These are phyloP conservation scores for Aspergillus luchuensis DNA, from an alignment of 2,329 filamentous ascomycete species.

Conservation along the genomic window DNA sequence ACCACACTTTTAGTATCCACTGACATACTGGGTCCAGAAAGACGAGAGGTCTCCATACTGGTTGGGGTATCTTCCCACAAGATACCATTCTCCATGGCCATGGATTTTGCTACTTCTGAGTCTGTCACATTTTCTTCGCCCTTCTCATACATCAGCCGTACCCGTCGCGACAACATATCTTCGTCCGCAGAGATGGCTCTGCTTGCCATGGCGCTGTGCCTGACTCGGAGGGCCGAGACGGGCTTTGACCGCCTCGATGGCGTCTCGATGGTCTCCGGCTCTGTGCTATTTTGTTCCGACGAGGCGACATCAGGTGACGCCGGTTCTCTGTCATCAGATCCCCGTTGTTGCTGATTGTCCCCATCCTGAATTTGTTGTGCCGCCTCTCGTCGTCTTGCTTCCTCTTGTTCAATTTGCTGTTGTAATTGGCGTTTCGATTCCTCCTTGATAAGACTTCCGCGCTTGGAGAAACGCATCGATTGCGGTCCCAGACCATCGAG, in stretches of 20 bases:
- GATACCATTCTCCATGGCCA: conserved; percentile 42
- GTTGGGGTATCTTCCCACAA: conserved; percentile 43
- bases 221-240: conserved; percentile 41
- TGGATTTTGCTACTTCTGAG: conserved; percentile 40
- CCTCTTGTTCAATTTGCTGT: conserved; percentile 24
- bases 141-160: conserved; percentile 65
- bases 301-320: conserved; percentile 11
- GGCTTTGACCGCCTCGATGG: conserved; percentile 32
- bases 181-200: conserved; percentile 65
- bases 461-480: conserved; percentile 60
- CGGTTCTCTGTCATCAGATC: conserved; percentile 4
- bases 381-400: conserved; percentile 14
- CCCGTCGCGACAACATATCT: conserved; percentile 63
- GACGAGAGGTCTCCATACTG: conserved; percentile 32
- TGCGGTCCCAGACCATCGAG: conserved; percentile 56
- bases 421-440: conserved; percentile 43
- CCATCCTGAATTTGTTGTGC: conserved; percentile 11
- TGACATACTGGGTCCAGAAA: conserved; percentile 31
- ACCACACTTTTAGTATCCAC: conserved; percentile 30
- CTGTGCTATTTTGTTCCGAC: conserved; percentile 19
- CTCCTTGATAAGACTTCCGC: conserved; percentile 62
- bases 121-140: conserved; percentile 58
- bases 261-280: conserved; percentile 25
- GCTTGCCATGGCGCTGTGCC: conserved; percentile 40
- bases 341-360: conserved; percentile 13